These are phyloP conservation scores for Aspergillus biplanus DNA, from an alignment of 495 filamentous ascomycete species.

Conservation along the genomic window DNA sequence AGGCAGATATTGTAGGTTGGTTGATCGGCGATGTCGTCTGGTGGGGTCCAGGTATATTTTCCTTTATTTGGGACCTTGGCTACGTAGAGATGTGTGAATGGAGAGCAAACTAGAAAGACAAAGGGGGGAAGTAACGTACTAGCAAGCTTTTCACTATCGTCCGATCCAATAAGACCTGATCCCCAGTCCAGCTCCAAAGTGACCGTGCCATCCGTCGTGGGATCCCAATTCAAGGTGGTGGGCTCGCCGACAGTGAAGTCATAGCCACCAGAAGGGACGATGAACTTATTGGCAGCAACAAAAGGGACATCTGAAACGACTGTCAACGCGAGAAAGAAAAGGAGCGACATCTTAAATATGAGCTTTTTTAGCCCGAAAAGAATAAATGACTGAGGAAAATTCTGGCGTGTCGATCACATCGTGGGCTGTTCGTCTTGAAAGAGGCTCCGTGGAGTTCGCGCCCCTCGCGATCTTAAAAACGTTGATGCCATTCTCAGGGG, in stretches of 20 bases:
- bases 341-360: no score
- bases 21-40: background rate
- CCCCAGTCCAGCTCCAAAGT: constrained; percentile 1
- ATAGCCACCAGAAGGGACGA: background rate
- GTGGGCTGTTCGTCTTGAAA: no score
- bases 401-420: no score
- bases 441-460: no score
- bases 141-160: background rate
- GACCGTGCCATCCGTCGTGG: background rate
- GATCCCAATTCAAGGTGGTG: background rate
- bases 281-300: background rate
- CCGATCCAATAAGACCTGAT: background rate
- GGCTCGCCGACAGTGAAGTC: background rate
- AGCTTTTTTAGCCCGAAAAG: no score
- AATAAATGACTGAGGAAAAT: no score
- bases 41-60: constrained; percentile 1
- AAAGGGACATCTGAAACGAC: background rate
- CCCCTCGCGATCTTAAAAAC: no score
- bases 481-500: no score
- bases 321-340: no score
- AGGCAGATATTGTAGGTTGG: constrained; percentile 3
- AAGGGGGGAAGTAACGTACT: background rate
- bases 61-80: background rate
- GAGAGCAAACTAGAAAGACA: background rate
- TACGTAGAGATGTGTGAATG: background rate